These are phyloP conservation scores for Rhodotorula taiwanensis DNA, from an alignment of 768 basidiomycete species.

Conservation along the genomic window DNA sequence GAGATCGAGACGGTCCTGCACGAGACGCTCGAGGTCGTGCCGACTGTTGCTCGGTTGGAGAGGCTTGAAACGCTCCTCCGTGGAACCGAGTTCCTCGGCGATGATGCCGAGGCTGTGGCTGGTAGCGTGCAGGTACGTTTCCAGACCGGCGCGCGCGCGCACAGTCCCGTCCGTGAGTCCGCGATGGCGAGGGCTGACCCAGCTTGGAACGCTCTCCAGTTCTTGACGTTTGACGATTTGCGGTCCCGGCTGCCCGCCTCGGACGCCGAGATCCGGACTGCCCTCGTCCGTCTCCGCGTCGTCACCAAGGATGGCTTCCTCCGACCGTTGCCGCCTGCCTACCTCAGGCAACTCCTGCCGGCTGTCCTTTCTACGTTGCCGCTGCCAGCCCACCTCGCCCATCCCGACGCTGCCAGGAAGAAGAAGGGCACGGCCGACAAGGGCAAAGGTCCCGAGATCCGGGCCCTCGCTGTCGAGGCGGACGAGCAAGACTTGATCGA, in stretches of 20 bases:
- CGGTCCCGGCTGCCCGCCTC: constrained; percentile 69
- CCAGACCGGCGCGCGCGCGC: too few relatives aligned
- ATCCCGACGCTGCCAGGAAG: not conserved
- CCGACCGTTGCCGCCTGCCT: constrained; percentile 62
- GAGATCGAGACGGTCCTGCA: constrained; percentile 72
- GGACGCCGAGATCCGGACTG: constrained; percentile 62
- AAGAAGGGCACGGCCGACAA: constrained; percentile 8
- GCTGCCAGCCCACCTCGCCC: constrained; percentile 8
- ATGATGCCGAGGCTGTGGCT: constrained; percentile 32
- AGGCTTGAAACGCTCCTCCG: constrained; percentile 58
- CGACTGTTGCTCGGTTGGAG: constrained; percentile 67
- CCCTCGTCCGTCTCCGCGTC: constrained; percentile 62
- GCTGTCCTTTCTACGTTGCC: constrained; percentile 63
- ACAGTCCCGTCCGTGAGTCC: too few relatives aligned
- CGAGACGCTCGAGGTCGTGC: constrained; percentile 74
- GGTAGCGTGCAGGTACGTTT: too few relatives aligned
- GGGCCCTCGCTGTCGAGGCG: not conserved
- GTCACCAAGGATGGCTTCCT: constrained; percentile 67
- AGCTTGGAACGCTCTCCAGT: constrained; percentile 40
- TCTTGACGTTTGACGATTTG: constrained; percentile 59
- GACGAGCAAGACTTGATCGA: constrained; percentile 47
- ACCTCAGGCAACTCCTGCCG: constrained; percentile 65
- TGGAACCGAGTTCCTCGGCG: constrained; percentile 64
- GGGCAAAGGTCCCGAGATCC: too few relatives aligned
- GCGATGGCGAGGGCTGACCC: too few relatives aligned